Conservation (phyloP, 176 grass and related monocot species). For the maize (Zea mays) region Zm-B73-REFERENCE-NAM-5.0 NC_050105.1:145213501-145214000, state of each 20-base stretch:
- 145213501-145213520: constrained; percentile 76
- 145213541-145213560: no score
- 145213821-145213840: constrained; percentile 70
- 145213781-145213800: constrained; percentile 62
- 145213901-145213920: constrained; percentile 73
- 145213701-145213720: constrained; percentile 41
- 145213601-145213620: no score
- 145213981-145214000: constrained; percentile 50
- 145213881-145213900: constrained; percentile 58
- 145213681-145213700: constrained; percentile 47
- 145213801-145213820: constrained; percentile 71
- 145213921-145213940: constrained; percentile 88
- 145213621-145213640: constrained; percentile 56
- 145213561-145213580: no score
- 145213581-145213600: no score
- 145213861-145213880: constrained; percentile 33
- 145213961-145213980: constrained; percentile 54
- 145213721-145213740: constrained; percentile 37
- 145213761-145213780: constrained; percentile 62
- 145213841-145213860: constrained; percentile 66
- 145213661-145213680: constrained; percentile 62
- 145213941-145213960: constrained; percentile 55
- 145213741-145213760: constrained; percentile 52
- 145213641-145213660: constrained; percentile 57
- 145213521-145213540: constrained; percentile 48